Evolutionary conservation across 352 stramenopile species (phyloP).

Genomic region (Blastocystis sp.): DNA sequence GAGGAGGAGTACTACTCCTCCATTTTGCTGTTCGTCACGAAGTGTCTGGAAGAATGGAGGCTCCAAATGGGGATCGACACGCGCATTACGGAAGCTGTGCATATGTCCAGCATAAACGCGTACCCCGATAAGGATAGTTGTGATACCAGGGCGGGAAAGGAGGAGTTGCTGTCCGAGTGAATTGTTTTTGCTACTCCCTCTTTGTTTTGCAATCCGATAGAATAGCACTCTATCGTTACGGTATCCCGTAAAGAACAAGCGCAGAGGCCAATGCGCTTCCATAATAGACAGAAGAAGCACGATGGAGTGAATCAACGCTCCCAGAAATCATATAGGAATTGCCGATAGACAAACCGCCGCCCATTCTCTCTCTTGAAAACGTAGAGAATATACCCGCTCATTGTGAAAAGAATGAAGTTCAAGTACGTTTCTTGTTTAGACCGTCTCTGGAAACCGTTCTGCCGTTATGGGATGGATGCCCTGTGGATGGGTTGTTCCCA

Average conservation of each 20-base stretch:
- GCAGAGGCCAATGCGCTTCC: too few species aligned
- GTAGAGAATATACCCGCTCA: constrained; percentile 68
- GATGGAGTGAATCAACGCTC: not conserved
- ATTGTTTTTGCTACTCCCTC: too few species aligned
- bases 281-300: too few species aligned
- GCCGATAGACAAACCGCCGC: not conserved
- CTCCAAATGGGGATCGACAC: too few species aligned
- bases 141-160: too few species aligned
- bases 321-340: not conserved
- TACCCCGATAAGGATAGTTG: too few species aligned
- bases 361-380: not conserved
- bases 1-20: constrained; percentile 33
- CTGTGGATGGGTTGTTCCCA: not conserved
- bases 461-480: not conserved
- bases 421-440: constrained; percentile 21
- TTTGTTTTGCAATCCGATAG: too few species aligned
- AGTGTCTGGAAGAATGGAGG: not conserved
- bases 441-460: not conserved
- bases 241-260: too few species aligned
- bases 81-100: too few species aligned
- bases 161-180: too few species aligned
- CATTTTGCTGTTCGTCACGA: not conserved
- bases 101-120: too few species aligned
- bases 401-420: constrained; percentile 59
- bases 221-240: too few species aligned